These are phyloP conservation scores for Fusarium sp. DNA, from an alignment of 2,329 filamentous ascomycete species.

Conservation along the genomic window DNA sequence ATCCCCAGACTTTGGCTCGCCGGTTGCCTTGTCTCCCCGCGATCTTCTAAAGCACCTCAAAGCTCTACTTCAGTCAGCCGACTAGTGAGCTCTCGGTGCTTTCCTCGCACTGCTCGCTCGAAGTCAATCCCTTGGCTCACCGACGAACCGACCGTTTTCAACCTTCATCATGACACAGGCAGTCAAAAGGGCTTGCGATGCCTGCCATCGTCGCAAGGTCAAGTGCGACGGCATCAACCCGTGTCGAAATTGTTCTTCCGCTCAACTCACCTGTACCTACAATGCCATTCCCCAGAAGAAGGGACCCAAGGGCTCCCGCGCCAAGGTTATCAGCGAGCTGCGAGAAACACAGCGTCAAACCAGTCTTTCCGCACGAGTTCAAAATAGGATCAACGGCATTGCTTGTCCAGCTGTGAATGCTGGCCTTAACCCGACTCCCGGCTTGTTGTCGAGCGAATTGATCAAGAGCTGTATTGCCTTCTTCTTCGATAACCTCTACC, in stretches of 20 bases:
- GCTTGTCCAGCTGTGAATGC: constrained; percentile 60
- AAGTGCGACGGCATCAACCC: constrained; percentile 78
- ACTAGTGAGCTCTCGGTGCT: constrained; percentile 10
- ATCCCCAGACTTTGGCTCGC: constrained; percentile 45
- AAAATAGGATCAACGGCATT: constrained; percentile 68
- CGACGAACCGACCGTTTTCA: constrained; percentile 19
- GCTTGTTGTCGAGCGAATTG: constrained; percentile 69
- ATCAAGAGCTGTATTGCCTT: constrained; percentile 74
- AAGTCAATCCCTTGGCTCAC: constrained; percentile 27
- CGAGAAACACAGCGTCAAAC: constrained; percentile 75
- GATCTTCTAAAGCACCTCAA: constrained; percentile 18
- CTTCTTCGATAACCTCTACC: constrained; percentile 75
- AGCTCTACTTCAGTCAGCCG: constrained; percentile 6
- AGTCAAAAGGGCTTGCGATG: constrained; percentile 74
- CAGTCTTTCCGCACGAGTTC: constrained; percentile 70
- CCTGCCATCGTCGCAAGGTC: constrained; percentile 79
- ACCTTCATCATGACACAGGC: constrained; percentile 56
- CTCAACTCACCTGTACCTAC: constrained; percentile 76
- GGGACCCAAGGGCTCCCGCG: constrained; percentile 77
- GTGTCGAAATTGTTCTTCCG: constrained; percentile 76
- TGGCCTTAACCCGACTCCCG: constrained; percentile 65
- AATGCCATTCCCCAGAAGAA: constrained; percentile 81
- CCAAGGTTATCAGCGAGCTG: constrained; percentile 80
- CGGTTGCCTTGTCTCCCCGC: constrained; percentile 26
- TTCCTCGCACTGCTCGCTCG: constrained; percentile 4